Evolutionary conservation across 345 rosid species (phyloP), one percentile per base, ranked within the genome.

Genomic region (Moringa oleifera): DNA sequence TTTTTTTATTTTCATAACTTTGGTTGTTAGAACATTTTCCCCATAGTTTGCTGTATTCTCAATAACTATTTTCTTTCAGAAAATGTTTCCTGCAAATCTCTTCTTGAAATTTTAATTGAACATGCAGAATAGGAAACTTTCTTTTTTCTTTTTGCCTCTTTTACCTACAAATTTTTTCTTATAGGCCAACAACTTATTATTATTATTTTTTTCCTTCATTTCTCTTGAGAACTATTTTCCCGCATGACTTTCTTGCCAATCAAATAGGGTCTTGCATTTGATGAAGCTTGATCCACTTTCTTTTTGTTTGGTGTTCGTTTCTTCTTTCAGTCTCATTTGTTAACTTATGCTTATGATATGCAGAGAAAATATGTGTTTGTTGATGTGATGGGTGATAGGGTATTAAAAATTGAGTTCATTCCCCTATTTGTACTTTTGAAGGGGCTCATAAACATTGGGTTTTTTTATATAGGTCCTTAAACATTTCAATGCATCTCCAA

Each of bases 401-500:
- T 23, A 53, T 51, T 7, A 41, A 41, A 41, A 41, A 4, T 41
- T 15, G 12, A 41, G 6, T 11, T 41, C 47, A 41, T 41, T 41
- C 47, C 47, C 12, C 17, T 41, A 16, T 41, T 41, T 41, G 16
- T 11, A 28, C 47, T 4, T 4, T 9, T 9, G 6, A 5, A 41
- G 16, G 47, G 17, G 9, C 17, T 4, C 47, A 41, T 11, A 7
- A 22, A 24, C 23, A 31, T 33, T 37, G 12, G 46, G 25, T 22
- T n/a, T 64, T 41, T 41, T 41, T 7, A 61, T 16, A 58, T 64
- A 93, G 98, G 97, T 90, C 53, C 99, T 94, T 71, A 84, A 88
- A 55, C 81, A 80, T 68, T 94, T 70, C 79, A 94, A 83, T 81
- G 99, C 99, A 51, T 85, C 97, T 61, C 77, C 81, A 25, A 85